phyloP scores from a whole-genome alignment of 2,329 filamentous ascomycete species.

The Talaromyces sp. region DNA sequence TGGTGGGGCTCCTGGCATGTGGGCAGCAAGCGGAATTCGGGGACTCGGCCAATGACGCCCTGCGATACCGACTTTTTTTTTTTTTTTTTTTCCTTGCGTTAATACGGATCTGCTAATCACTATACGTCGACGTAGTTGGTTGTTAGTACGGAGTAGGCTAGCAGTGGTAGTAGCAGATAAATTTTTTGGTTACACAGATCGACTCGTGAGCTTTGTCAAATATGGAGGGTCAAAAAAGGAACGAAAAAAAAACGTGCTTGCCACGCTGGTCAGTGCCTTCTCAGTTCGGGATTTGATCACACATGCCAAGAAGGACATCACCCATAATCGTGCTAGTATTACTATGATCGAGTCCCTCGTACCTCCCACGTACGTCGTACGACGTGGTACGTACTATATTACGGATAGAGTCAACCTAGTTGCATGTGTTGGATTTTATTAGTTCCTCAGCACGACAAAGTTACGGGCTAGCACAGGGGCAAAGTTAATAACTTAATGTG shows the following conservation, averaged over 20 bases:
- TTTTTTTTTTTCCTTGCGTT: background rate
- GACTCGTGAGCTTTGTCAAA: background rate
- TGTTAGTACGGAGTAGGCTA: background rate
- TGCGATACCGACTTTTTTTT: background rate
- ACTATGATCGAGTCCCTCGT: too few relatives aligned
- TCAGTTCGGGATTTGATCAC: background rate
- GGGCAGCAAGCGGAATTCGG: background rate
- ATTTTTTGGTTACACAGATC: background rate
- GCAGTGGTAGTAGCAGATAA: too few relatives aligned
- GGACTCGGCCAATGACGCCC: background rate
- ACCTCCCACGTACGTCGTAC: too few relatives aligned
- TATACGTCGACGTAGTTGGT: background rate
- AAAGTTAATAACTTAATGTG: background rate
- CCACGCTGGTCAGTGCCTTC: background rate
- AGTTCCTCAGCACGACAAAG: background rate
- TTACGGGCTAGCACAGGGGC: slow-evolving; percentile 1
- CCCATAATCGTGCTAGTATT: too few relatives aligned
- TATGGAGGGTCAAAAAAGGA: background rate
- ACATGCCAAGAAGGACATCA: background rate
- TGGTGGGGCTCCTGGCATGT: background rate
- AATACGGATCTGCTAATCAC: background rate
- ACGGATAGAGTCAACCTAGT: background rate
- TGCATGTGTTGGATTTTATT: background rate
- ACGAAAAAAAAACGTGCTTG: background rate
- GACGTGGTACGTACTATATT: background rate